phyloP scores from a whole-genome alignment of 371 early-diverging fungal genomes.

The Actinomortierella ambigua region DNA sequence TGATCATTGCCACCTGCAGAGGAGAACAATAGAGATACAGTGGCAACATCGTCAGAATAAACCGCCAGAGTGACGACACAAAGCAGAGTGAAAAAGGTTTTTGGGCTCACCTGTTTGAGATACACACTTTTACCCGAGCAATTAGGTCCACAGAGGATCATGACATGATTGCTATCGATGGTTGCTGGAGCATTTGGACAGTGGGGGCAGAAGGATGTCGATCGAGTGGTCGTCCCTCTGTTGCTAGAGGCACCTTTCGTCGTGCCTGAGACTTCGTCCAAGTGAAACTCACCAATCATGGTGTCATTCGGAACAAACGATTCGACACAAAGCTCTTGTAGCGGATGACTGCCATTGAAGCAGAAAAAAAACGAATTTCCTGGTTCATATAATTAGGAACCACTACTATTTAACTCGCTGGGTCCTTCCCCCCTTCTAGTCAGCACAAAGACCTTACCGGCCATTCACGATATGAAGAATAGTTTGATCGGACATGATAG shows the following conservation, averaged over 20 bases:
- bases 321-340: slow-evolving; percentile 69
- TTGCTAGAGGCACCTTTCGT: background rate
- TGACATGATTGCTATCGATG: slow-evolving; percentile 44
- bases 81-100: too few relatives aligned
- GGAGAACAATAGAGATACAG: too few relatives aligned
- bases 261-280: slow-evolving; percentile 6
- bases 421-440: too few relatives aligned
- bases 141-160: slow-evolving; percentile 79
- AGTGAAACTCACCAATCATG: slow-evolving; percentile 47
- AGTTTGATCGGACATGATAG: slow-evolving; percentile 58
- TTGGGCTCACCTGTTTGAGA: slow-evolving; percentile 65
- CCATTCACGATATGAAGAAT: slow-evolving; percentile 62
- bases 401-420: too few relatives aligned
- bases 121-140: slow-evolving; percentile 82
- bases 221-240: slow-evolving; percentile 1
- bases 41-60: too few relatives aligned
- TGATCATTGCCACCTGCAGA: slow-evolving; percentile 62
- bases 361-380: slow-evolving; percentile 2
- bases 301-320: slow-evolving; percentile 73
- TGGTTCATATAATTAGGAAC: too few relatives aligned
- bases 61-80: too few relatives aligned
- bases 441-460: slow-evolving; percentile 55
- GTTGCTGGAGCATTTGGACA: background rate
- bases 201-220: background rate
- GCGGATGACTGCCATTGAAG: slow-evolving; percentile 62